Base-by-base conservation (phyloP, 139 green algal genomes). In the Ostreobium quekettii region DNA sequence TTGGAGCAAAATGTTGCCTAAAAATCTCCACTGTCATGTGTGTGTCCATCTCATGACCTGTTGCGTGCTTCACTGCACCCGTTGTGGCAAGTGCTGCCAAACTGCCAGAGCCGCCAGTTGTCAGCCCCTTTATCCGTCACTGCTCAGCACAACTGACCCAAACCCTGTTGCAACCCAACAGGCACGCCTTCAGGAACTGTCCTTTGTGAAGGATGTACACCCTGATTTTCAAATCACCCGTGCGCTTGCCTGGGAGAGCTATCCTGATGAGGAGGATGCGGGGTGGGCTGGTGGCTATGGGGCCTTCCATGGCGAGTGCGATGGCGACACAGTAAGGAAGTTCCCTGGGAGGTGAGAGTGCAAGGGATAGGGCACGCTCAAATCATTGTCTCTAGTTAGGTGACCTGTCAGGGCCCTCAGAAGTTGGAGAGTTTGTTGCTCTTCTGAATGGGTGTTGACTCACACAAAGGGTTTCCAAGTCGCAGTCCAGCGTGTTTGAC, bases 191-290 rank as follows among this genome's bases (percentile, higher is more conserved):
- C 35, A 24, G 19, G 47, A 39, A 33, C 35, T 81, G 31, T 36
- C 68, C 0, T 74, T 65, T 48, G 77, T 92, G 29, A 80, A 71
- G 47, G 89, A 90, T 46, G 72, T 96, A 35, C 83, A 89, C 64
- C 69, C 73, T 1, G 84, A 95, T 66, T 60, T 68, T 26, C 61
- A 64, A 35, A 70, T 88, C 6, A 71, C 33, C 1, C 78, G 76
- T 0, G 61, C 60, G n/a, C 63, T 85, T n/a, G 67, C 71, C 2
- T 84, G 79, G 77, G 48, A 53, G 66, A 60, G 69, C 7, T 67
- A 78, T 46, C 74, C 62, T 0, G 47, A 36, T 26, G n/a, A 75
- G 42, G n/a, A 58, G 48, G 38, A 62, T 15, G n/a, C 58, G 22
- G 60, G 73, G 60, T 61, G 62, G 7, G 56, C 78, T 24, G 63